Base-by-base conservation (phyloP, 495 filamentous ascomycete genomes). In the Aspergillus steynii region DNA sequence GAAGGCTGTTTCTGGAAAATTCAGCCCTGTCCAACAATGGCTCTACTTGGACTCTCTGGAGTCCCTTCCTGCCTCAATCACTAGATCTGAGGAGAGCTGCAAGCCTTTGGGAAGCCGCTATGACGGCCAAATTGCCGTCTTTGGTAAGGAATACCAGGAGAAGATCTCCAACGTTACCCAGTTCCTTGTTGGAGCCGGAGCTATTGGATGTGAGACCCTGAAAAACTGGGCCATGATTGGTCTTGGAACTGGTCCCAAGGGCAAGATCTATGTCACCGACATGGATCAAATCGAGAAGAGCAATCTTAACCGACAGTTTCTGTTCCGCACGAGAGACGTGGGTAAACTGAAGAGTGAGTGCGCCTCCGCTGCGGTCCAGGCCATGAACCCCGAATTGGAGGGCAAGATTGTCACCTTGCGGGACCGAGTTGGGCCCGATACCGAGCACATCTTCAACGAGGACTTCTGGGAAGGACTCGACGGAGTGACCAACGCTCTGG, bases 171-270 rank as follows among this genome's bases (percentile, higher is more conserved):
- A 97, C 68, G 74, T 91, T 47, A 94, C 86, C 53, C 83, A 96
- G 68, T 99, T 99, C 82, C 82, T 99, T 27, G 96, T 99, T 54
- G 96, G 96, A 61, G 91, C 96, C 28, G 96, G 96, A 61, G 96
- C 96, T 59, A 99, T 99, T 71, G 96, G 96, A 34, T 99, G 96
- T 70, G 96, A 99, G 71, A 99, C 97, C 85, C 80, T 99, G 58
- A 99, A 99, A 84, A 98, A 97, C 73, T 99, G 96, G 95, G 95
- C 96, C 29, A 94, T 98, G 93, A 96, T 98, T 67, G 96, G 96
- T 61, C 81, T 99, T 53, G 94, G 88, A 47, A 90, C 90, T 47
- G 96, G 96, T 37, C 90, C 90, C 27, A 84, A 93, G 34, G 96
- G 96, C 63, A 88, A 88, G 68, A 93, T 99, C 69, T 90, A 72